phyloP scores from a whole-genome alignment of 768 basidiomycete species.

The Trametes elegans region DNA sequence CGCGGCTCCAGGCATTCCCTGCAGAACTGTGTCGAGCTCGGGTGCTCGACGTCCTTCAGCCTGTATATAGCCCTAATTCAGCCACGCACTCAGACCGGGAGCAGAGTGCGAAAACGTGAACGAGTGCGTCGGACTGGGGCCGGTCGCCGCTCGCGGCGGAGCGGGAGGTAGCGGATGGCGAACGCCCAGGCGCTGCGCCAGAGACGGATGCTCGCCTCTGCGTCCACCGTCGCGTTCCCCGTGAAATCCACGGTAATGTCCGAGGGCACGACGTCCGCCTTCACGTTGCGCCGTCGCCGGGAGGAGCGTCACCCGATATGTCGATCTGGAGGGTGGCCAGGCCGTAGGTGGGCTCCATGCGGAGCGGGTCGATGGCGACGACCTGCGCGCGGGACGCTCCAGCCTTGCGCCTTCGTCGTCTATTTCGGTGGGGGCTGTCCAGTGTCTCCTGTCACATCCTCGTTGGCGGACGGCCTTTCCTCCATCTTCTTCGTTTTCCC shows the following conservation, averaged over 20 bases:
- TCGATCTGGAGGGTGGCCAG: constrained; percentile 75
- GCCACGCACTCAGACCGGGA: neutral
- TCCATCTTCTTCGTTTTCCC: neutral
- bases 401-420: too few relatives aligned
- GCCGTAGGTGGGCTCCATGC: constrained; percentile 67
- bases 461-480: neutral
- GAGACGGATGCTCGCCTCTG: constrained; percentile 66
- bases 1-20: constrained; percentile 51
- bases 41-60: constrained; percentile 84
- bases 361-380: constrained; percentile 82
- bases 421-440: too few relatives aligned
- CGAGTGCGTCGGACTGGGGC: constrained; percentile 48
- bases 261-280: constrained; percentile 79
- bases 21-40: constrained; percentile 65
- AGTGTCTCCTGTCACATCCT: too few relatives aligned
- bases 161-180: constrained; percentile 50
- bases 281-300: constrained; percentile 37
- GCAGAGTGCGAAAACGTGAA: constrained; percentile 42
- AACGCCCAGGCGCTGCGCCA: constrained; percentile 74
- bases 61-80: constrained; percentile 37
- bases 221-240: constrained; percentile 67
- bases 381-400: too few relatives aligned
- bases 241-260: constrained; percentile 89
- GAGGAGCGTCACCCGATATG: constrained; percentile 62
- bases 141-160: constrained; percentile 43